Conservation (phyloP, 148 eudicot genomes). For the Cornus kousa region DNA sequence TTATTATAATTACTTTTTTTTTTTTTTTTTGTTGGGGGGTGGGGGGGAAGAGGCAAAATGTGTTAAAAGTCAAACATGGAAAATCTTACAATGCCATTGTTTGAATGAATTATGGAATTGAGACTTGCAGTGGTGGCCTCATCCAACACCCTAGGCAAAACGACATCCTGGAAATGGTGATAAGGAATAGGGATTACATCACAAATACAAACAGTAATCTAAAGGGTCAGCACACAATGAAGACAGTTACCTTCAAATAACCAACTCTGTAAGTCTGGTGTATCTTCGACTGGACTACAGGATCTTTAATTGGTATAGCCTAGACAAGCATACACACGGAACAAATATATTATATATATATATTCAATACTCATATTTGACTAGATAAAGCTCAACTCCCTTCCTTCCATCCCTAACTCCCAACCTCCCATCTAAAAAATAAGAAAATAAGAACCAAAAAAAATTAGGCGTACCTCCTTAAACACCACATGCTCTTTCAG, state of each 20-base stretch:
- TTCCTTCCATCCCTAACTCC: background rate
- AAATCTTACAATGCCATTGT: slow-evolving; percentile 80
- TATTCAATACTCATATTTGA: background rate
- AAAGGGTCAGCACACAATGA: background rate
- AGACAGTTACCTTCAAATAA: slow-evolving; percentile 66
- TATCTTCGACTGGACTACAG: slow-evolving; percentile 77
- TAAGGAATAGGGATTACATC: slow-evolving; percentile 15
- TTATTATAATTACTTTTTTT: no score
- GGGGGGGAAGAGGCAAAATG: background rate
- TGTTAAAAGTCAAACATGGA: background rate
- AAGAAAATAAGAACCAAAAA: background rate
- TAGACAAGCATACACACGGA: slow-evolving; percentile 19
- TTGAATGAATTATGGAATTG: slow-evolving; percentile 82
- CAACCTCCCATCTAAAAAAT: slow-evolving; percentile 5
- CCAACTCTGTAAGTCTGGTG: slow-evolving; percentile 92
- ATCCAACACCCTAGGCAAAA: slow-evolving; percentile 80
- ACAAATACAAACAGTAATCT: slow-evolving; percentile 11
- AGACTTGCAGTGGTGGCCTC: slow-evolving; percentile 71
- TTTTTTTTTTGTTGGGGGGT: no score
- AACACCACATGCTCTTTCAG: slow-evolving; percentile 83
- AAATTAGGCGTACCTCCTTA: slow-evolving; percentile 61
- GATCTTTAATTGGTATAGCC: slow-evolving; percentile 93
- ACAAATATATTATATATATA: background rate
- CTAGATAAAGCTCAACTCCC: background rate
- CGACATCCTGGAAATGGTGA: slow-evolving; percentile 60